Evolutionary conservation across 176 grass and related monocot genomes (phyloP), one percentile per base, ranked within the genome.

Genomic region (Puya raimondii): DNA sequence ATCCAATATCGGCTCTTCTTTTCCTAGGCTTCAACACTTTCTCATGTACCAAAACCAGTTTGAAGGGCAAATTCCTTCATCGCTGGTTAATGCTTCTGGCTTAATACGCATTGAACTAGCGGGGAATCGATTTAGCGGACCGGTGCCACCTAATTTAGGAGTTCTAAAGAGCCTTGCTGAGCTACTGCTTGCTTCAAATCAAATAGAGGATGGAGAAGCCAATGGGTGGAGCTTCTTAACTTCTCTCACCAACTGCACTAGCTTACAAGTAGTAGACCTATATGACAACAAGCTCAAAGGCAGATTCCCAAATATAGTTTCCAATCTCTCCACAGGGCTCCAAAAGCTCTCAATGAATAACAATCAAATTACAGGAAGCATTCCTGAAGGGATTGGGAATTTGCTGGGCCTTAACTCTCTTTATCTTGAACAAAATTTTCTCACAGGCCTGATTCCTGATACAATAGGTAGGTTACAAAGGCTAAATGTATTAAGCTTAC

Each of bases 391-490:
- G 7, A 71, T 88, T 11, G 74, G 70, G 3, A 84, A 72, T 29
- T 23, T 88, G 59, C 15, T 65, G 0, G 2, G 56, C 18, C 49
- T 88, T 13, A 2, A 51, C 11, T 2, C 10, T 23, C 12, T 88
- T 22, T 52, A 47, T 0, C 22, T 85, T 0, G 48, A 57, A 1
- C 1, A 0, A 0, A 81, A 84, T 47, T 27, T 21, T 10, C 57
- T 88, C 16, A 74, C 23, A 0, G 86, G 81, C 22, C 42, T 29
- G 9, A 72, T 88, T 27, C 85, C 85, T 2, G 71, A 23, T 48
- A 73, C 78, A 1, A 17, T 88, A 12, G 67, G 79, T 52, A 74
- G 3, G n/a, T 51, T 86, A 68, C 22, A 11, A 0, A 81, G 59
- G 14, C 11, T 82, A 53, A 52, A 23, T 64, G 29, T 14, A 21